Percentiles rank a stretch among this genome's conserved stretches.
Conservation (phyloP, 2,329 filamentous ascomycete species). For the Fusarium goolgardi region DNA sequence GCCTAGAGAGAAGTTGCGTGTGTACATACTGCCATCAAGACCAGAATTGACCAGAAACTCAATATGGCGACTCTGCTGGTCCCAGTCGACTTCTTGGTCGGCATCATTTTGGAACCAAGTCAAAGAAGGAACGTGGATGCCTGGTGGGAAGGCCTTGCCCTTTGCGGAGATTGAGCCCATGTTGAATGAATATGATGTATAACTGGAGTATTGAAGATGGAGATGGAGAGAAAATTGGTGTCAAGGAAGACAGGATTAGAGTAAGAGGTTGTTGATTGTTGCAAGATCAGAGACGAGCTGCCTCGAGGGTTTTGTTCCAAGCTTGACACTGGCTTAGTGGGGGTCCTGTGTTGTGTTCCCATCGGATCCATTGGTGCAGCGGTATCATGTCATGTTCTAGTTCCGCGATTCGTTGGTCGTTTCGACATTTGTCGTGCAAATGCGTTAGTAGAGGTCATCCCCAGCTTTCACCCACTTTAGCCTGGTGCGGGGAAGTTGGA, state of each 20-base stretch:
- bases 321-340: conserved; percentile 21
- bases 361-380: conserved; percentile 28
- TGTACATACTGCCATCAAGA: conserved; percentile 59
- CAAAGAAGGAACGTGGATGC: conserved; percentile 67
- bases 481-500: conserved; percentile 46
- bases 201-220: neutral
- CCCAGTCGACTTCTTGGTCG: conserved; percentile 67
- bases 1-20: rapidly evolving
- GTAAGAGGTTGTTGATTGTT: conserved; percentile 7
- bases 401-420: conserved; percentile 9
- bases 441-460: conserved; percentile 4
- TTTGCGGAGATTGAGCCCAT: conserved; percentile 48
- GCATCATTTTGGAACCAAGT: conserved; percentile 64
- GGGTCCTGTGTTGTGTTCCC: conserved; percentile 6
- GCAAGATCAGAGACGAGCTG: conserved; percentile 26
- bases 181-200: conserved; percentile 6
- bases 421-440: conserved; percentile 5
- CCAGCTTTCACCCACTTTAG: conserved; percentile 23
- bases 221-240: neutral
- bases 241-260: conserved; percentile 4
- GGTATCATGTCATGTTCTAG: conserved; percentile 32
- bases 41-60: conserved; percentile 65
- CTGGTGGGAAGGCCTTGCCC: conserved; percentile 57
- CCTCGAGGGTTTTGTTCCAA: conserved; percentile 22
- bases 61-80: conserved; percentile 63